Evolutionary conservation across 169 alveolate genomes (phyloP), one percentile per base, ranked within the genome.

Genomic region (Cryptosporidium felis): DNA sequence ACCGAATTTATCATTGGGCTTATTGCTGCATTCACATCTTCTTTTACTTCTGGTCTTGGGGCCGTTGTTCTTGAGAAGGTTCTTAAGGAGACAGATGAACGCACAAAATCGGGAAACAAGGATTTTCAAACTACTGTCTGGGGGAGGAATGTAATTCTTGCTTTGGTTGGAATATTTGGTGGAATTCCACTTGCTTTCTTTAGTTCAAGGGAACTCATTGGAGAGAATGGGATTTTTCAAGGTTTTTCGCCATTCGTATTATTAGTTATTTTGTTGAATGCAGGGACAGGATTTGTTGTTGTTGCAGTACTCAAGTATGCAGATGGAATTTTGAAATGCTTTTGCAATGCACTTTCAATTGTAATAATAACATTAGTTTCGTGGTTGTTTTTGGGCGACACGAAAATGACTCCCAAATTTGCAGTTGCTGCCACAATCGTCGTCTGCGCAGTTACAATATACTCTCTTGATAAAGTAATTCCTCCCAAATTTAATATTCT

Each of bases 131-230:
- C 80, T 10, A 42, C 80, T 23, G 80, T 62, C 26, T 62, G 80
- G 80, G 80, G 80, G n/a, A 62, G 80, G 21, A 62, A 62, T 21
- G 58, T 46, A 26, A 62, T 62, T 41, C 80, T 62, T 40, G 80
- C 80, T 21, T 42, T 62, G 30, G 80, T 62, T 14, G 80, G 80
- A 0, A 46, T 62, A 62, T 42, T 18, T 62, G 60, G 51, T n/a
- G 80, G 80, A 42, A 26, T 46, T 62, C 40, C 56, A 26, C 58
- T 62, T 5, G 80, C 56, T 18, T 62, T 42, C 38, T 62, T 40
- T 62, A 62, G 60, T 6, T 62, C 80, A 2, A 36, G 12, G 12
- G 80, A 62, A 2, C 51, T 6, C 23, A 62, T 62, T 18, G 3
- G 28, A 10, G 41, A 36, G 9, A 10, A 62, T 6, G 80, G 80